Conservation (phyloP, 768 basidiomycete species). For the Pleurotus sapidus region DNA sequence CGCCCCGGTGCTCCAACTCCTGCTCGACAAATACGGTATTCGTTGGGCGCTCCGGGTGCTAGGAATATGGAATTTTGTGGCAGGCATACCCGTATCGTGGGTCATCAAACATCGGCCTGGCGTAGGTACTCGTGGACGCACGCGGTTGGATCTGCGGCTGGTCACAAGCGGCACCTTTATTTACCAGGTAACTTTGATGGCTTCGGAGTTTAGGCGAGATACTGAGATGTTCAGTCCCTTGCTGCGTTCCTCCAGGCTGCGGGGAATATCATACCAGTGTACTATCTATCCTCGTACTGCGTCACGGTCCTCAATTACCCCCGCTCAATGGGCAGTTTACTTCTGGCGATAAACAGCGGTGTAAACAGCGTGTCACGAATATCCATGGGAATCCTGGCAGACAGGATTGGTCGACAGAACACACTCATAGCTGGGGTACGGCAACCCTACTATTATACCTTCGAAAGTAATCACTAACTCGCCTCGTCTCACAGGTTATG, state of each 20-base stretch:
- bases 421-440: constrained; percentile 35
- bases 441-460: background rate
- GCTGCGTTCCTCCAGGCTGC: constrained; percentile 41
- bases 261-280: constrained; percentile 41
- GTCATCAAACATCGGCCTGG: constrained; percentile 26
- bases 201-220: background rate
- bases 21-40: constrained; percentile 32
- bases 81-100: constrained; percentile 33
- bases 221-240: constrained; percentile 22
- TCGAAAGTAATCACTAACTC: background rate
- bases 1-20: constrained; percentile 32
- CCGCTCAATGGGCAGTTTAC: constrained; percentile 29
- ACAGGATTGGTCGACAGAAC: constrained; percentile 40
- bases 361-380: constrained; percentile 41
- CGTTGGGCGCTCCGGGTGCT: constrained; percentile 35
- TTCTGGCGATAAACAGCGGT: constrained; percentile 39
- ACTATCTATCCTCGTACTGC: constrained; percentile 41
- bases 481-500: constrained; percentile 24
- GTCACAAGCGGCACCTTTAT: constrained; percentile 38
- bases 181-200: constrained; percentile 26
- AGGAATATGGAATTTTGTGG: constrained; percentile 35
- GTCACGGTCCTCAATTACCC: constrained; percentile 35
- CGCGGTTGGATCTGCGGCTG: constrained; percentile 31
- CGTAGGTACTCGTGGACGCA: constrained; percentile 20
- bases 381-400: constrained; percentile 38